Base-by-base conservation (phyloP, 257 asterid species). In the Penstemon davidsonii region DNA sequence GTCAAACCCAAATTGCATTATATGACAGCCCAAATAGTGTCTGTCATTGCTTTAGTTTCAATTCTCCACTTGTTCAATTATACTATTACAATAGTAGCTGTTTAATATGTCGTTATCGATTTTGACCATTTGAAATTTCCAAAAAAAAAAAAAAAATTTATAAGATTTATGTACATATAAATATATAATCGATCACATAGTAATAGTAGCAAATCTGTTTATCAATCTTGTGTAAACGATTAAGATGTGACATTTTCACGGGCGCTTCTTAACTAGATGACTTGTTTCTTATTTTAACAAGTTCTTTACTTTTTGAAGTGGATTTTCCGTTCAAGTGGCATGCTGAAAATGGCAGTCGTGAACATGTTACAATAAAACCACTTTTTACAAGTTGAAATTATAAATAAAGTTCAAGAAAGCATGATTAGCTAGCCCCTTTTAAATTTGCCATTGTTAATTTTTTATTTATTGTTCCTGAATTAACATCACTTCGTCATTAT, bases 1-100 rank as follows among this genome's bases (percentile, higher is more conserved):
- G 77, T 77, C 79, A 74, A 77, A 61, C 73, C 67, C 67, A 44
- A 39, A 64, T 37, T 12, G 58, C 74, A 61, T 11, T 56, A 18
- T 60, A 12, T 54, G 69, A 19, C 78, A 71, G 18, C 78, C 65
- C 51, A 55, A 54, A 7, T 54, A 62, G 55, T 62, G 81, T 59
- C 33, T 58, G 61, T 54, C 73, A 39, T 62, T 49, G 55, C 45
- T 59, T 53, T 45, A 60, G 60, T 15, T 55, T 58, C 78, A 45
- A 36, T 58, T 64, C 44, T 57, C 53, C 54, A 45, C 55, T 19
- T 18, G 67, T 50, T 41, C 39, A 55, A 9, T 39, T 9, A 44
- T 61, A 43, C 67, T 37, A 12, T 10, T 3, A 51, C 6, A 55
- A 55, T 47, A 40, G 33, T 4, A 5, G 4, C 50, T 33, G 46